Evolutionary conservation across 2,329 filamentous ascomycete species (phyloP), one percentile per base, ranked within the genome.

Genomic region (Pseudogymnoascus sp.): DNA sequence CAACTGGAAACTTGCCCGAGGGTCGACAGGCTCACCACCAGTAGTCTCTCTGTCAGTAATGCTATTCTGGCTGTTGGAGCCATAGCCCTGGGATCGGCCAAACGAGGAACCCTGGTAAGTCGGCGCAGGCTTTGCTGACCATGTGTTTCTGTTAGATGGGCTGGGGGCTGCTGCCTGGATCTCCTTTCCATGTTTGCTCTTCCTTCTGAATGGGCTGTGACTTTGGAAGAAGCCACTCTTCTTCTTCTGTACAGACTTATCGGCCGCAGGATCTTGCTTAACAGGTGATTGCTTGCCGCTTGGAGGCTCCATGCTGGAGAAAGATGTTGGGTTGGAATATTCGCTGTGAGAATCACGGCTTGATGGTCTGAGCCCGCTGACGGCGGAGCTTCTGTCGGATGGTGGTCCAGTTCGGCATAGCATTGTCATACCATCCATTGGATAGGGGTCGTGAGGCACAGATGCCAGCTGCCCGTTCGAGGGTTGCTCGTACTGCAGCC

Each of bases 341-440:
- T 97, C 93, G 74, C 93, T 97, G 67, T 90, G 87, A 58, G 90
- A 94, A 26, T 59, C 57, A 66, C 89, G 85, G 72, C 91, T 96
- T 11, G 88, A 88, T 54, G 92, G 90, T 50, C 92, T 83, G 58
- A 83, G 85, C 24, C 86, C 83, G 64, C 84, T 87, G 47, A 82
- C 85, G 26, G 77, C 70, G 26, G 87, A 87, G 74, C 81, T 92
- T 74, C 76, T 84, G 75, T 87, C 85, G n/a, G 85, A 87, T 58
- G 81, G 81, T 39, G 87, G 83, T 3, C 86, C 88, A 39, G 89
- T 86, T 63, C 92, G 86, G 74, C 93, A 97, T 65, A 97, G 88
- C 84, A 97, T 96, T 0, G 93, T 97, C 92, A 97, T 97, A 4
- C 92, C 93, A 71, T 97, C 93, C 73, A 88, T 84, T 0, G 93